Percentiles rank a stretch among this genome's conserved stretches.
Evolutionary conservation across 2,329 filamentous ascomycete species (phyloP).

Genomic region (Byssochlamys sp.): DNA sequence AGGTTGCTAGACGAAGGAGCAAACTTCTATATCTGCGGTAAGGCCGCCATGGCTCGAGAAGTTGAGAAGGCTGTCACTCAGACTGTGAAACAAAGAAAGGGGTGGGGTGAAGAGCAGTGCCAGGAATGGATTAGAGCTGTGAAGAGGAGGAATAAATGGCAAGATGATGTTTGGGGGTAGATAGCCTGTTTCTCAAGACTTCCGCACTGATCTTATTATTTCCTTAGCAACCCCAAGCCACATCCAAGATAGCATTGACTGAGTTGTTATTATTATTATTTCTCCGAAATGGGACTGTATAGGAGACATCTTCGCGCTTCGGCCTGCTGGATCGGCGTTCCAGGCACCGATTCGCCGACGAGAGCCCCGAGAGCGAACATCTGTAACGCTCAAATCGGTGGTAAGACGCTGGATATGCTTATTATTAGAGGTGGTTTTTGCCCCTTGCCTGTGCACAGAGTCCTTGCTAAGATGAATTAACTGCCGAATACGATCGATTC

Average conservation of each 20-base stretch:
- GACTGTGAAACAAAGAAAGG: slow-evolving; percentile 25
- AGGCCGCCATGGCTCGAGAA: slow-evolving; percentile 32
- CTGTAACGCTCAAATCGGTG: not conserved
- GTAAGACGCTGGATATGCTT: not conserved
- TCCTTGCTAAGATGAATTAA: not conserved
- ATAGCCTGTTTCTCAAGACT: not conserved
- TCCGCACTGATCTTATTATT: no score
- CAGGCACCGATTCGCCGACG: not conserved
- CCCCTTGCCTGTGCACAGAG: not conserved
- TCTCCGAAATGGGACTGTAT: not conserved
- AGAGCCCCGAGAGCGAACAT: not conserved
- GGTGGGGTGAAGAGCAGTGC: slow-evolving; percentile 32
- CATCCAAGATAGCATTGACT: not conserved
- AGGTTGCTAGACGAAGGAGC: slow-evolving; percentile 29
- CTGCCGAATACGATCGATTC: not conserved
- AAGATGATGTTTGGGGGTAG: slow-evolving; percentile 46
- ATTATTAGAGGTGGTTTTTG: not conserved
- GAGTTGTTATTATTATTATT: not conserved
- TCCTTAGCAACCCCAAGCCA: no score
- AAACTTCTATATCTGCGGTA: slow-evolving; percentile 34
- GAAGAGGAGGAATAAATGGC: slow-evolving; percentile 45
- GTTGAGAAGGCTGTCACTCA: slow-evolving; percentile 31
- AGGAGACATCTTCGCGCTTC: not conserved
- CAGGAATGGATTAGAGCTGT: slow-evolving; percentile 40
- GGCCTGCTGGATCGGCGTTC: not conserved